Conservation (phyloP, 176 grass and related monocot species). For the Oryza meyeriana region DNA sequence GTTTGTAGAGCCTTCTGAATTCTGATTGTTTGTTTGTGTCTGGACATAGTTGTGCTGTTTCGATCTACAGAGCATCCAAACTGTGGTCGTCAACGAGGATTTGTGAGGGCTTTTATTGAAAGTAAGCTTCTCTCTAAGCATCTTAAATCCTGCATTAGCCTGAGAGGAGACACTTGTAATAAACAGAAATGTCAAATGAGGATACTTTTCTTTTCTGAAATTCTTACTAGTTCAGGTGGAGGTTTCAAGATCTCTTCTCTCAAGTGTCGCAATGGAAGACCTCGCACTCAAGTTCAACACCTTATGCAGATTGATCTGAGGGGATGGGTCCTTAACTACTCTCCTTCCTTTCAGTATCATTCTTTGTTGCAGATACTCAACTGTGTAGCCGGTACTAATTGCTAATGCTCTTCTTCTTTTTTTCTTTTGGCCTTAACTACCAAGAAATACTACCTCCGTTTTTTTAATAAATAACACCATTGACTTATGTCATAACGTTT, state of each 20-base stretch:
- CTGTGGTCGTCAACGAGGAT: conserved; percentile 66
- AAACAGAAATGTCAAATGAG: conserved; percentile 13
- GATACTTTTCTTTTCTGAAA: conserved; percentile 21
- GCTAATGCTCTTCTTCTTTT: not conserved
- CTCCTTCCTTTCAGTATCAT: conserved; percentile 83
- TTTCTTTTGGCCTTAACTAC: not conserved
- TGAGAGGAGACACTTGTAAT: not conserved
- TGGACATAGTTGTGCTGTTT: conserved; percentile 81
- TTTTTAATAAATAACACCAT: too few relatives aligned
- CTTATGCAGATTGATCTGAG: conserved; percentile 94
- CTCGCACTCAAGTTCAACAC: conserved; percentile 90
- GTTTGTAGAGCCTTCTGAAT: conserved; percentile 5
- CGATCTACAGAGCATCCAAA: conserved; percentile 81
- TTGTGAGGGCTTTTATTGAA: conserved; percentile 87
- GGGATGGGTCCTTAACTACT: conserved; percentile 86
- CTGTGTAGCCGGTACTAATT: conserved; percentile 67
- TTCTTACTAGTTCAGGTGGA: conserved; percentile 66
- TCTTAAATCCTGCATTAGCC: conserved; percentile 22
- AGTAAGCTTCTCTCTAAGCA: conserved; percentile 56
- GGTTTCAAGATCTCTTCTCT: conserved; percentile 94
- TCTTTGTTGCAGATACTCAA: conserved; percentile 87
- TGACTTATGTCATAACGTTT: too few relatives aligned
- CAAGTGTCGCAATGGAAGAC: conserved; percentile 63
- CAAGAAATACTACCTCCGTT: too few relatives aligned
- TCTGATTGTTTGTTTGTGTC: conserved; percentile 26